Evolutionary conservation across 1,284 basidiomycete species (phyloP).

Genomic region (Baeospora myosura): DNA sequence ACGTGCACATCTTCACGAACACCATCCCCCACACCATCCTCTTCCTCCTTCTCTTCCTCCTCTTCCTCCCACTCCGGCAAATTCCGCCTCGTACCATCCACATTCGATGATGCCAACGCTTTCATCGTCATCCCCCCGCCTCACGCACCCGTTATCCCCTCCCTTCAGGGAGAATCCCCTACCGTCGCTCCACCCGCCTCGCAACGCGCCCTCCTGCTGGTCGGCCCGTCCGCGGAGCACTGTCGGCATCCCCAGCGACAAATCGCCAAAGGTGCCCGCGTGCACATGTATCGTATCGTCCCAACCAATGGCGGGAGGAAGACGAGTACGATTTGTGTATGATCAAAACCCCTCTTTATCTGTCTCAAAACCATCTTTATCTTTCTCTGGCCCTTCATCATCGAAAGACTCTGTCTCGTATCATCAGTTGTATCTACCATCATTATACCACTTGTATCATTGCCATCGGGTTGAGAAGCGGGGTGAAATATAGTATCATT

Average conservation of each 20-base stretch:
- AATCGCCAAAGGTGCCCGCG: constrained; percentile 7
- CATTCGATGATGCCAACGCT: background rate
- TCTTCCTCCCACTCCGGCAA: background rate
- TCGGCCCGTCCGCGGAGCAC: constrained; percentile 4
- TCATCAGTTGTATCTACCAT: too few species aligned
- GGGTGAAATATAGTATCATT: too few species aligned
- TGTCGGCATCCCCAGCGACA: constrained; percentile 2
- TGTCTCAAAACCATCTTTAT: too few species aligned
- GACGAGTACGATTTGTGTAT: too few species aligned
- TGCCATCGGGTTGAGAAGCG: too few species aligned
- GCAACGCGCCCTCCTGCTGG: constrained; percentile 4
- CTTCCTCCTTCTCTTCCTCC: background rate
- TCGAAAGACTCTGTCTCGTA: too few species aligned
- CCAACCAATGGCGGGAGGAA: background rate
- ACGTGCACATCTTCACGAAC: constrained; percentile 1
- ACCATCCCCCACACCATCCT: constrained; percentile 1
- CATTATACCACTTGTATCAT: too few species aligned
- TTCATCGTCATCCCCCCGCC: background rate
- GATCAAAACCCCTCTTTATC: too few species aligned
- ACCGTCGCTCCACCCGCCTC: background rate
- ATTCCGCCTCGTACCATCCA: background rate
- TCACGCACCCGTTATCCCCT: background rate
- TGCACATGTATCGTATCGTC: constrained; percentile 8
- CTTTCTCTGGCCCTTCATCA: too few species aligned
- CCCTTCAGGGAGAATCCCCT: background rate